Evolutionary conservation across 768 basidiomycete genomes (phyloP).

Genomic region (Panus rudis): DNA sequence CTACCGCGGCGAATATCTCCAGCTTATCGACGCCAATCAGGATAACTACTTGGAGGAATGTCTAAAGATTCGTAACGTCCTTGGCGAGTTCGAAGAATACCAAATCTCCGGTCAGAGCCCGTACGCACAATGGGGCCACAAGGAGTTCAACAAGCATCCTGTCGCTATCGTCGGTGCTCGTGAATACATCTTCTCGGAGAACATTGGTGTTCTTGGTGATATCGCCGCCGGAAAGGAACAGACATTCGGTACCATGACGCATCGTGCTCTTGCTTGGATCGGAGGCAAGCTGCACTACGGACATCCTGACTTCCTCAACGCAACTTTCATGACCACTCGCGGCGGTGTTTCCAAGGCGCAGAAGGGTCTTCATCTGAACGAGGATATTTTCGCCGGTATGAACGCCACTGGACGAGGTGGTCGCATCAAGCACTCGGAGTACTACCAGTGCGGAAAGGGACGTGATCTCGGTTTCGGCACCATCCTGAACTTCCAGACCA

Average conservation of each 20-base stretch:
- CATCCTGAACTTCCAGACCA: constrained; percentile 99
- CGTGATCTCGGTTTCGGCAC: constrained; percentile 99
- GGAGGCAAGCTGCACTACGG: constrained; percentile 99
- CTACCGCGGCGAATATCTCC: constrained; percentile 97
- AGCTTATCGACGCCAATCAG: constrained; percentile 99
- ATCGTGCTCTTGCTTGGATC: constrained; percentile 91
- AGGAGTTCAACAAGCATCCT: constrained; percentile 84
- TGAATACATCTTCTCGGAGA: constrained; percentile 99
- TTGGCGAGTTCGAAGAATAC: constrained; percentile 97
- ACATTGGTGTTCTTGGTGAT: constrained; percentile 98
- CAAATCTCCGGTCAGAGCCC: constrained; percentile 87
- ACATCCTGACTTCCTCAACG: constrained; percentile 98
- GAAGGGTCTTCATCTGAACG: constrained; percentile 96
- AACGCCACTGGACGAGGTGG: constrained; percentile 97
- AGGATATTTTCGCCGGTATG: constrained; percentile 99
- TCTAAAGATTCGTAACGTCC: constrained; percentile 94
- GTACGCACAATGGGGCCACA: constrained; percentile 93
- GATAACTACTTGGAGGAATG: constrained; percentile 99
- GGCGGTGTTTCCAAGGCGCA: constrained; percentile 99
- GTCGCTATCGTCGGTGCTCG: constrained; percentile 98
- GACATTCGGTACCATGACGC: constrained; percentile 98
- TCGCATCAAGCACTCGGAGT: constrained; percentile 98
- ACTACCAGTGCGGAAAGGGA: constrained; percentile 99
- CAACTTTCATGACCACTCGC: constrained; percentile 95
- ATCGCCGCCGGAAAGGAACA: constrained; percentile 99